These are phyloP conservation scores for Quercus phellos DNA, from an alignment of 331 rosid species.

Conservation along the genomic window DNA sequence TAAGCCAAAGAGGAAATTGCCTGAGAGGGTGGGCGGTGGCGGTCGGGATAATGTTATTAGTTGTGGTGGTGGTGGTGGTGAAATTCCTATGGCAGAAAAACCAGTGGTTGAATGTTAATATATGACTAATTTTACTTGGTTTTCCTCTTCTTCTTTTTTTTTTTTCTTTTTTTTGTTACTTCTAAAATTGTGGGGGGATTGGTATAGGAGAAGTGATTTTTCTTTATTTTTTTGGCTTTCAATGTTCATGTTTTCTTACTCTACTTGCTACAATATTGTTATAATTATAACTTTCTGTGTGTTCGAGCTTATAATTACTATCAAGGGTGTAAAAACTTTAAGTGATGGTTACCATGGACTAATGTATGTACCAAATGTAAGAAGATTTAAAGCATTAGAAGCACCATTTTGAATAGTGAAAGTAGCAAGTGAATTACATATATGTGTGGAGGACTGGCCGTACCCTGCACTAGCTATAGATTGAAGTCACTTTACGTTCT, in stretches of 20 bases:
- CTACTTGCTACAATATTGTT: constrained; percentile 9
- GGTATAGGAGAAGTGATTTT: constrained; percentile 86
- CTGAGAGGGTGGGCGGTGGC: constrained; percentile 10
- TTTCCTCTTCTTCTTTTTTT: background rate
- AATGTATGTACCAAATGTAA: background rate
- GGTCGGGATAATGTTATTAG: constrained; percentile 21
- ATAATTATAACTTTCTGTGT: constrained; percentile 30
- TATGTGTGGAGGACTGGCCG: too few species aligned
- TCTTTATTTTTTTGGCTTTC: constrained; percentile 30
- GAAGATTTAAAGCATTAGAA: background rate
- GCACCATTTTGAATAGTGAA: background rate
- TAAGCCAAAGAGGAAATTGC: constrained; percentile 67
- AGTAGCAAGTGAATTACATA: background rate
- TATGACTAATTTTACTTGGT: constrained; percentile 17
- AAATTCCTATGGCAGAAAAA: constrained; percentile 52
- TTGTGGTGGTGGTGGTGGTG: constrained; percentile 24
- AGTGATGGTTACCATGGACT: background rate
- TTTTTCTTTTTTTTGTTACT: background rate
- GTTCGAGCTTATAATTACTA: constrained; percentile 10
- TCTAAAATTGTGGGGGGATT: constrained; percentile 78
- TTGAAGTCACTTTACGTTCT: too few species aligned
- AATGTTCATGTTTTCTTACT: constrained; percentile 40
- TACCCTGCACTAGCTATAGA: too few species aligned
- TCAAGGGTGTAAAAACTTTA: background rate
- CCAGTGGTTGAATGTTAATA: constrained; percentile 48